Evolutionary conservation across 345 rosid species (phyloP).

Genomic region (Carallia brachiata): DNA sequence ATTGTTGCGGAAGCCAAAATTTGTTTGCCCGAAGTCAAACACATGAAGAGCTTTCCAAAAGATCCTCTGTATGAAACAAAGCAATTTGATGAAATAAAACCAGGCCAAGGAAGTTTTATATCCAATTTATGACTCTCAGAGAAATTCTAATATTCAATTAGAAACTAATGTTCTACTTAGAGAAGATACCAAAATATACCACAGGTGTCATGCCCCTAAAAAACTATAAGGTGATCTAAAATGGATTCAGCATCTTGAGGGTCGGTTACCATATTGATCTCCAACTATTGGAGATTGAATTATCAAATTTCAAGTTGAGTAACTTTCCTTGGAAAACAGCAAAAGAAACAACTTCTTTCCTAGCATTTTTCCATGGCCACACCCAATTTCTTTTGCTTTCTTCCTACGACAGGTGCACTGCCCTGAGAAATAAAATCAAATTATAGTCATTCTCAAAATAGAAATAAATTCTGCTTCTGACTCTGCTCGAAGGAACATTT

Average conservation of each 20-base stretch:
- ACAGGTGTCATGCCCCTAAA: not conserved
- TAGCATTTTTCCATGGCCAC: conserved; percentile 27
- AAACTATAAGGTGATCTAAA: not conserved
- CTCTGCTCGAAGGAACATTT: conserved; percentile 44
- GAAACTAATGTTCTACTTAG: not conserved
- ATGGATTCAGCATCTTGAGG: not conserved
- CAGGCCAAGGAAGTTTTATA: no score
- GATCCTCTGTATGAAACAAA: no score
- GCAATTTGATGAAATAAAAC: no score
- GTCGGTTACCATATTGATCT: not conserved
- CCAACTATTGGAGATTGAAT: not conserved
- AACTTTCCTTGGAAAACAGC: conserved; percentile 97
- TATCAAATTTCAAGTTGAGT: not conserved
- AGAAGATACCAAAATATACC: not conserved
- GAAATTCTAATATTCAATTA: no score
- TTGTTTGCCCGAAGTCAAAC: no score
- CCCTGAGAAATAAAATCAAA: conserved; percentile 44
- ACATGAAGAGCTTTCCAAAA: no score
- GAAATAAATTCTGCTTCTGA: conserved; percentile 82
- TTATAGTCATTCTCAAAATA: conserved; percentile 74
- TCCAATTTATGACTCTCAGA: no score
- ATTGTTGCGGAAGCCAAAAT: no score
- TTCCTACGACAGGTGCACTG: conserved; percentile 37
- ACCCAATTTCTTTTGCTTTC: conserved; percentile 57
- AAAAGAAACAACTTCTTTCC: conserved; percentile 78